Evolutionary conservation across 768 basidiomycete species (phyloP).

Genomic region (Russula brevipes): DNA sequence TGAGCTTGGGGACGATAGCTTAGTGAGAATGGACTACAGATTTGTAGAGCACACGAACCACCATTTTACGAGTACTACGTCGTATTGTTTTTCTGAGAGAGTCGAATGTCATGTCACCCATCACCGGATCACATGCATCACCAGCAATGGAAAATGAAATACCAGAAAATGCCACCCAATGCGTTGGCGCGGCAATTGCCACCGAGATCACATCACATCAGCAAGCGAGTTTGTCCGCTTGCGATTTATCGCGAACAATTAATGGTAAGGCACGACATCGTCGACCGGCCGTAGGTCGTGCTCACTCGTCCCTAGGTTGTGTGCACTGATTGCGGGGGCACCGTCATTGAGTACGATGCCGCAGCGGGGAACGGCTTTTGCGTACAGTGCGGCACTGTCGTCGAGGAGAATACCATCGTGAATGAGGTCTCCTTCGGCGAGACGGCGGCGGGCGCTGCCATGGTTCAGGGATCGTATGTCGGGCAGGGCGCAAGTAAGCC

Average conservation of each 20-base stretch:
- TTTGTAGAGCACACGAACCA: background rate
- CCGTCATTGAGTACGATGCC: conserved; percentile 79
- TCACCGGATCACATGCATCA: too few species aligned
- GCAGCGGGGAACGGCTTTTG: conserved; percentile 85
- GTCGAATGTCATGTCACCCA: background rate
- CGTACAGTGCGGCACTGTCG: conserved; percentile 78
- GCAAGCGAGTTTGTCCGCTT: background rate
- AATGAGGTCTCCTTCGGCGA: conserved; percentile 96
- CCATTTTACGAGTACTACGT: background rate
- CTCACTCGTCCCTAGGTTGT: conserved; percentile 36
- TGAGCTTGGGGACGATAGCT: conserved; percentile 7
- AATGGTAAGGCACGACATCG: conserved; percentile 8
- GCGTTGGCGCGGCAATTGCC: conserved; percentile 4
- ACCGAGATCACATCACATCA: background rate
- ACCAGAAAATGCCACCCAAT: too few species aligned
- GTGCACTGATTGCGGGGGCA: conserved; percentile 75
- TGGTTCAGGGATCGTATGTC: conserved; percentile 93
- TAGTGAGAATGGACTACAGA: background rate
- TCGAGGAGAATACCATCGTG: conserved; percentile 91
- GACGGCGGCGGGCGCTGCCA: conserved; percentile 83
- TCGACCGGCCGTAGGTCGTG: background rate
- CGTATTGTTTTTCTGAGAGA: background rate
- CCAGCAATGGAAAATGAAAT: too few species aligned
- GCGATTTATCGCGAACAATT: background rate
- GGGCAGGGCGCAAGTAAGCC: conserved; percentile 83